Base-by-base conservation (phyloP, 306 rosid species). In the Cicer yamashitae region DNA sequence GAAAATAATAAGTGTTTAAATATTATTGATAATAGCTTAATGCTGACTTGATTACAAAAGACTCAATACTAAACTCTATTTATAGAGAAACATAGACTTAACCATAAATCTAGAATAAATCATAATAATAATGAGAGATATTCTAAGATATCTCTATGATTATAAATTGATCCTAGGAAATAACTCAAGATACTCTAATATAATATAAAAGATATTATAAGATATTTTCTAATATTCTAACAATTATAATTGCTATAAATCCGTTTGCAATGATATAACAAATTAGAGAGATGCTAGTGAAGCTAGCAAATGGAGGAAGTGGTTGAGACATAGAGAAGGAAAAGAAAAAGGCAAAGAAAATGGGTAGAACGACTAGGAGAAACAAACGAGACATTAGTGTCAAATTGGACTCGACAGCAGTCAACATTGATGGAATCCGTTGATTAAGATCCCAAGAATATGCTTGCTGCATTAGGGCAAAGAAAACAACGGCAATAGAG, bases 401-500 rank as follows among this genome's bases (percentile, higher is more conserved):
- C 88, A 94, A 84, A 84, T 94, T 94, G 83, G 88, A 86, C 61
- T 92, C 97, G 65, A 92, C 71, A 54, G 96, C 91, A 50, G 81
- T 67, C 77, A 92, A 88, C 89, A 90, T 77, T 10, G 96, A 89
- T 57, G 98, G 97, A 83, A 92, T 84, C 22, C 83, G 89, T 59
- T 85, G 83, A 83, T 89, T 89, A 78, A 46, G 79, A 83, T 92
- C 96, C 96, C 96, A 92, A 50, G 92, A 83, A 81, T 70, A 88
- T 68, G 93, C 91, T 87, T 94, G 99, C 82, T 83, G 92, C 97
- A 92, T 92, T 75, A 92, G 78, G 51, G 96, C 96, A 77, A 88
- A 92, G 82, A 92, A 89, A 80, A 89, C 66, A 75, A 92, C 86
- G 7, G 83, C 97, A 73, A 90, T 75, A 67, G 96, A 89, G 82